These are phyloP conservation scores for Tylopilus vinaceipallidus DNA, from an alignment of 768 basidiomycete species.

Conservation along the genomic window DNA sequence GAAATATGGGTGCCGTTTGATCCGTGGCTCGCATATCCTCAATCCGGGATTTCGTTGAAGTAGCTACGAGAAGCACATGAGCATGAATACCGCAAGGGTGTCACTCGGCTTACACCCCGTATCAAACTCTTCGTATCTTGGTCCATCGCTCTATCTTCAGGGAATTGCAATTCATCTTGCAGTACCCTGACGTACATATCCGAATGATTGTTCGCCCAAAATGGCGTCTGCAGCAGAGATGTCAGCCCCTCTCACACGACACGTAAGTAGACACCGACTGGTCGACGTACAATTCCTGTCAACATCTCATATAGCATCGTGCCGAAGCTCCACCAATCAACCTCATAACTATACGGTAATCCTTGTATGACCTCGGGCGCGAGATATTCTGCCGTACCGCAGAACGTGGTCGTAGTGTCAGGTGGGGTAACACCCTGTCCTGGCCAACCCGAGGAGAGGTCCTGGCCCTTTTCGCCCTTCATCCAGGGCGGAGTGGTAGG, in stretches of 20 bases:
- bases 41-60: constrained; percentile 91
- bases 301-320: constrained; percentile 98
- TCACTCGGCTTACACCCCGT: constrained; percentile 72
- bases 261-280: constrained; percentile 10
- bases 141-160: constrained; percentile 89
- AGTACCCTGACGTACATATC: constrained; percentile 94
- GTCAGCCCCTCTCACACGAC: constrained; percentile 17
- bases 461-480: constrained; percentile 58
- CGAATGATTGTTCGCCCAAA: constrained; percentile 89
- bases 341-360: constrained; percentile 85
- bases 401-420: constrained; percentile 85
- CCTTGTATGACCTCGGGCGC: constrained; percentile 97
- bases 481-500: constrained; percentile 76
- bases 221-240: constrained; percentile 64
- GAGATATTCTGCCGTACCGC: constrained; percentile 94
- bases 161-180: constrained; percentile 87
- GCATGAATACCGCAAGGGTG: background rate
- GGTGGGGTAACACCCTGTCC: constrained; percentile 44
- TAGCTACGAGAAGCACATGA: constrained; percentile 47
- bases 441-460: constrained; percentile 56
- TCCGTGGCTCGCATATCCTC: constrained; percentile 87
- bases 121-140: constrained; percentile 94
- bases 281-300: constrained; percentile 74
- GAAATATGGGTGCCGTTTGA: constrained; percentile 95
- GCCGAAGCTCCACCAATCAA: constrained; percentile 98